Base-by-base conservation (phyloP, 306 rosid species). In the Cicer cuneatum region DNA sequence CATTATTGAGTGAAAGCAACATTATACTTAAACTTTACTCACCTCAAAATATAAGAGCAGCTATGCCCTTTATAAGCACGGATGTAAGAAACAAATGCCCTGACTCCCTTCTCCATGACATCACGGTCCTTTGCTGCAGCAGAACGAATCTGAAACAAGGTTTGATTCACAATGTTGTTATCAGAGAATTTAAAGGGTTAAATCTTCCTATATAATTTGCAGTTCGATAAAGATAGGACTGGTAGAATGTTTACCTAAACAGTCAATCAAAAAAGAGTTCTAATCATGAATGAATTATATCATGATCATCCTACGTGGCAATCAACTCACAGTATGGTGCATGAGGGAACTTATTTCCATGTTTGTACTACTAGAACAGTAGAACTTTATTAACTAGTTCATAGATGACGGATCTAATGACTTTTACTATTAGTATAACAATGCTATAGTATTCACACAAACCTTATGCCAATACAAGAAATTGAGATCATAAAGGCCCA, bases 11-110 rank as follows among this genome's bases (percentile, higher is more conserved):
- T 16, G 51, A 54, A 56, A 75, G 54, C 56, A 77, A 73, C 24
- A 41, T 15, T 18, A 66, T 64, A 16, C 57, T 64, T 46, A 41
- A 66, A 10, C 49, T 52, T 46, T 49, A 74, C 54, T 72, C 67
- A 86, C 99, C 95, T 92, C 78, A 94, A 87, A 80, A 94, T 92
- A 80, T 83, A 92, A 41, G 97, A 86, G 84, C 92, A 94, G 60
- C 80, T 87, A 77, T 94, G 99, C 80, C 92, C 93, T 80, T 92
- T 94, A 80, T 94, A 94, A 24, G 96, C 99, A 70, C 92, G 89
- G 47, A 94, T 57, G 80, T 83, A 90, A 53, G 99, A 94, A 84
- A 94, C 97, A 87, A 94, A 94, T 73, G 99, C 97, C 82, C 86
- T 82, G 45, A 74, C 75, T 18, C 99, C 97, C 77, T 88, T 94